Evolutionary conservation across 139 green algal genomes (phyloP), one percentile per base, ranked within the genome.

Genomic region (Spirogloea muscicola): DNA sequence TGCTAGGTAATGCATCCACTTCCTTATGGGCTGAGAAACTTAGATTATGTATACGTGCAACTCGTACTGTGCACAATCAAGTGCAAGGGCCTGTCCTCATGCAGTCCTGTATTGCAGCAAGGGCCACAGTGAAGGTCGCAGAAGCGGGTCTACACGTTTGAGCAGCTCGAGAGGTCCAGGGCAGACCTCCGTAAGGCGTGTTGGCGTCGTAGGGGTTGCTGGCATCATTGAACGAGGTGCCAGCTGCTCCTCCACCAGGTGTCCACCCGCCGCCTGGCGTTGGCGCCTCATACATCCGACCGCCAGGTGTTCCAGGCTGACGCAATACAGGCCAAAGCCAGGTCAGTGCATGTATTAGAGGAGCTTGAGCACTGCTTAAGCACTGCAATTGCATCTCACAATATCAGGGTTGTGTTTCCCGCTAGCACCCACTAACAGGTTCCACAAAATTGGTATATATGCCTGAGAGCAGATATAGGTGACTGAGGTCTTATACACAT

Each of bases 261-360:
- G 52, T 62, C 60, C 46, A 55, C 21, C 29, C 61, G 65, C 34
- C 65, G 10, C 61, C 25, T 13, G 61, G 61, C 16, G 61, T 71
- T 62, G 59, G 68, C 29, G 68, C 68, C n/a, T 77, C 68, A 77
- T 77, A 77, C 25, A 60, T 27, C 6, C 68, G 62, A 55, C 27
- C 68, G 16, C 13, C 64, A 58, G 64, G 64, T 13, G 61, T 76
- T 38, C 49, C 49, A 59, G 27, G 68, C 29, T 33, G 42, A 39
- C 13, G 51, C 27, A 34, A 4, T 6, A n/a, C 65, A 74, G n/a
- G n/a, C n/a, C n/a, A n/a, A n/a, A n/a, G n/a, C n/a, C n/a, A n/a
- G n/a, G n/a, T n/a, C n/a, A n/a, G n/a, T n/a, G n/a, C n/a, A n/a
- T n/a, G n/a, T n/a, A n/a, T n/a, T n/a, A n/a, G n/a, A n/a, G n/a